phyloP scores from a whole-genome alignment of 805 yeast species.

The Metschnikowia chrysomelidarum region DNA sequence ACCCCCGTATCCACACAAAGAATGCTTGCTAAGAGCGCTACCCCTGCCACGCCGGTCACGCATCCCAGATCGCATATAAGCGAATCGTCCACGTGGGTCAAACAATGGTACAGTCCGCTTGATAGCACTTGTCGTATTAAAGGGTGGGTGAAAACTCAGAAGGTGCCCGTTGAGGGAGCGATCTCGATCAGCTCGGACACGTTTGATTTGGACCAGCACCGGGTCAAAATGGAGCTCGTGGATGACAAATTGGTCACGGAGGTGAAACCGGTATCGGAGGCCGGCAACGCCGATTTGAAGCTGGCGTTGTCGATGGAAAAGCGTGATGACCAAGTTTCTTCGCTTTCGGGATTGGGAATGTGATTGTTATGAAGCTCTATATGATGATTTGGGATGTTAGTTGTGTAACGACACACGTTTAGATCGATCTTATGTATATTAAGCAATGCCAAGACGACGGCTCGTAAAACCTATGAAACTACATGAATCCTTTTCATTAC shows the following conservation, averaged over 20 bases:
- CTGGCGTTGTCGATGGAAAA: slow-evolving; percentile 25
- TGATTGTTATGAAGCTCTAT: too few relatives aligned
- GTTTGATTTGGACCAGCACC: slow-evolving; percentile 41
- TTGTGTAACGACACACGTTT: too few relatives aligned
- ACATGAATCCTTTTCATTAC: too few relatives aligned
- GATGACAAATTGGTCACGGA: slow-evolving; percentile 33
- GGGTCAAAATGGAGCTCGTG: slow-evolving; percentile 43
- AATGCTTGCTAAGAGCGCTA: slow-evolving; percentile 19
- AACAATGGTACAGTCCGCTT: slow-evolving; percentile 37
- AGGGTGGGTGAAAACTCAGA: slow-evolving; percentile 38
- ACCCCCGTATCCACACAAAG: neutral
- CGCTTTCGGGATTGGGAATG: slow-evolving; percentile 23
- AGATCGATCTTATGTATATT: too few relatives aligned
- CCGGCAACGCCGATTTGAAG: slow-evolving; percentile 20
- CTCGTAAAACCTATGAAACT: too few relatives aligned
- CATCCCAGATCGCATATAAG: slow-evolving; percentile 18
- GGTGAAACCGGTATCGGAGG: slow-evolving; percentile 20
- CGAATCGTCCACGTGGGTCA: slow-evolving; percentile 33
- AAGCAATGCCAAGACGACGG: too few relatives aligned
- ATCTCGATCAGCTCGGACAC: slow-evolving; percentile 31
- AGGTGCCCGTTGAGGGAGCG: slow-evolving; percentile 1
- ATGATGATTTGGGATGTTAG: too few relatives aligned
- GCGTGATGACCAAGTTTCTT: slow-evolving; percentile 25
- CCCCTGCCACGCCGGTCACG: slow-evolving; percentile 23
- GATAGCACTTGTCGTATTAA: slow-evolving; percentile 24